Evolutionary conservation across 139 green algal genomes (phyloP), one percentile per base, ranked within the genome.

Genomic region (Chlamydomonas schloesseri): DNA sequence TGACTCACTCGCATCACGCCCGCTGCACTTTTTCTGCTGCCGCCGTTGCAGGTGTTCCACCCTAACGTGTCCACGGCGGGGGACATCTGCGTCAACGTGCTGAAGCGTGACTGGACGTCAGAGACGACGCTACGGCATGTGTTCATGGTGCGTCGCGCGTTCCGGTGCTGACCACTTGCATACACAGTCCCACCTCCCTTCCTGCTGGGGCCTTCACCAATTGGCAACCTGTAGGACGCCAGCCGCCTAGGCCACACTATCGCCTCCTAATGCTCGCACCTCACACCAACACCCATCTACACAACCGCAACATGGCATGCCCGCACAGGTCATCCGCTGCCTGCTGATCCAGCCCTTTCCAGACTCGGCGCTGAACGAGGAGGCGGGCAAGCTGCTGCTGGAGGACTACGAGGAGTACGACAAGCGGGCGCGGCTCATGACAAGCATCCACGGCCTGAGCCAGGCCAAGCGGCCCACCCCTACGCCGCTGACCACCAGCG

Each of bases 41-140:
- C 10, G 18, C 42, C 95, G 15, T 99, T 96, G 10, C 97, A 97
- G 69, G 97, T 99, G n/a, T 99, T 99, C 79, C 98, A 99, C 86
- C 98, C 98, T 9, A 99, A 99, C 84, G 94, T 99, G 11, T 95
- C 95, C 50, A 71, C 70, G 8, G 33, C 28, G 28, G 98, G 98
- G 2, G 98, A 99, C 70, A 99, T 99, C 79, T 99, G 98, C 69
- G 98, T 99, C 26, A 99, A 99, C 80, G 97, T 98, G 42, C 93
- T 99, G 10, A 99, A 99, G 88, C 94, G 94, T 53, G 97, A 99
- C 90, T 99, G 97, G 97, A 95, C 90, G 68, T 88, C 95, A 9
- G 94, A 94, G 33, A 82, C 97, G 57, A 97, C 96, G 42, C 70
- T 99, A 47, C 89, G 95, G 37, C 98, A 99, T 88, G 92, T 98